Evolutionary conservation across 1,284 basidiomycete species (phyloP).

Genomic region (Trametes hirsuta): DNA sequence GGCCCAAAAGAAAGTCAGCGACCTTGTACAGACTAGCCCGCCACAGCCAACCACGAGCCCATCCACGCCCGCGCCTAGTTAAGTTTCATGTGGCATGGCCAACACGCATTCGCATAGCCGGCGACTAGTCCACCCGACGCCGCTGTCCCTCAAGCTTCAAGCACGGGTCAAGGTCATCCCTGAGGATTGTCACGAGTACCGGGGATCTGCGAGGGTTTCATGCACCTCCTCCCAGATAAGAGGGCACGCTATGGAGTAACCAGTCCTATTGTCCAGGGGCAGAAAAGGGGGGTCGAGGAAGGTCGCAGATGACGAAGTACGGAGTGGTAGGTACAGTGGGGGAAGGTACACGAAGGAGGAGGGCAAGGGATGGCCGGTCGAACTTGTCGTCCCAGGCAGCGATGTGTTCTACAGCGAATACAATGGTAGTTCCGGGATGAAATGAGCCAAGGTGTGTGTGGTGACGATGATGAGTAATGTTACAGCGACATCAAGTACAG

Average conservation of each 20-base stretch:
- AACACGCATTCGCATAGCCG: background rate
- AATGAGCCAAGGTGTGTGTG: background rate
- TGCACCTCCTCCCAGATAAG: background rate
- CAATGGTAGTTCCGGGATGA: conserved; percentile 16
- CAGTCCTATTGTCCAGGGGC: background rate
- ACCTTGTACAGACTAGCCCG: conserved; percentile 53
- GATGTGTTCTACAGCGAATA: conserved; percentile 18
- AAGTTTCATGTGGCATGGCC: background rate
- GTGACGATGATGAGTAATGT: conserved; percentile 9
- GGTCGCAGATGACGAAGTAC: background rate
- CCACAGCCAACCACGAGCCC: conserved; percentile 15
- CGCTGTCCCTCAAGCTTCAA: too few species aligned
- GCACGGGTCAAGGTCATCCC: background rate
- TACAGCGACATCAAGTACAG: conserved; percentile 23
- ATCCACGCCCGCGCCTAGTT: conserved; percentile 14
- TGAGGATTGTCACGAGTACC: too few species aligned
- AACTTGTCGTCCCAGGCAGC: too few species aligned
- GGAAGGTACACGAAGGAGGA: background rate
- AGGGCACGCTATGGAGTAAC: background rate
- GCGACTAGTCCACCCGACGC: too few species aligned
- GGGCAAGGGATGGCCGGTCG: background rate
- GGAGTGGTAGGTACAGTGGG: background rate
- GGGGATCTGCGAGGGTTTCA: too few species aligned
- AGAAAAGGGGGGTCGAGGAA: background rate
- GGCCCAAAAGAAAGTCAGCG: conserved; percentile 73